These are phyloP conservation scores for Erythrobasidium hasegawianum DNA, from an alignment of 1,284 basidiomycete species.

Conservation along the genomic window DNA sequence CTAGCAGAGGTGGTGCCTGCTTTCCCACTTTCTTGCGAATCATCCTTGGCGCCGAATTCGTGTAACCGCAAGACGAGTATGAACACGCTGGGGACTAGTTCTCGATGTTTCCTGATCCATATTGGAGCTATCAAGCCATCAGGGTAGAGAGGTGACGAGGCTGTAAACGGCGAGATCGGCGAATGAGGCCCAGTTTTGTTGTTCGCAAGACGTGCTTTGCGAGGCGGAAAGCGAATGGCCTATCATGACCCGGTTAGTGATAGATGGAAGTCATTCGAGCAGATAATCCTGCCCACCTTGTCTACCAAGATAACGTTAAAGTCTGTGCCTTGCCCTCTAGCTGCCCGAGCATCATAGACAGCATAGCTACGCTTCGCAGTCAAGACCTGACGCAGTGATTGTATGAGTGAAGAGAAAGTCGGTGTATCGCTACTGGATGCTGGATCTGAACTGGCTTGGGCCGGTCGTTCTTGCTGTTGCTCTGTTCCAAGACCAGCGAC, in stretches of 20 bases:
- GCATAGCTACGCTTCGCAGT: slow-evolving; percentile 56
- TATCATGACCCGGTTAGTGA: slow-evolving; percentile 42
- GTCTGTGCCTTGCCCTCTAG: slow-evolving; percentile 53
- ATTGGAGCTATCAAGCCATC: slow-evolving; percentile 94
- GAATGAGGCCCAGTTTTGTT: slow-evolving; percentile 58
- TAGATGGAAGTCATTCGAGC: slow-evolving; percentile 7
- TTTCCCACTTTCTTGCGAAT: slow-evolving; percentile 50
- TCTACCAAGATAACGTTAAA: slow-evolving; percentile 80
- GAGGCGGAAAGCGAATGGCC: slow-evolving; percentile 75
- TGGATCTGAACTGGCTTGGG: slow-evolving; percentile 9
- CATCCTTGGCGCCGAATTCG: slow-evolving; percentile 54
- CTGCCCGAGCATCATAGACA: slow-evolving; percentile 50
- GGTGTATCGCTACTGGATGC: slow-evolving; percentile 34
- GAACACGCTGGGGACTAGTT: slow-evolving; percentile 85
- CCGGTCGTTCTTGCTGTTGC: slow-evolving; percentile 37
- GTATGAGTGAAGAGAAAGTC: slow-evolving; percentile 56
- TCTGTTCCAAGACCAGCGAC: slow-evolving; percentile 69
- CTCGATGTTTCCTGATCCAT: slow-evolving; percentile 92
- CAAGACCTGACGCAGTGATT: slow-evolving; percentile 58
- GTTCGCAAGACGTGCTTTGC: slow-evolving; percentile 61
- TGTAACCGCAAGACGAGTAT: slow-evolving; percentile 80
- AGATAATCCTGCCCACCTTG: slow-evolving; percentile 54
- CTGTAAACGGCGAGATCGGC: slow-evolving; percentile 81
- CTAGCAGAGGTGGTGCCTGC: background rate
- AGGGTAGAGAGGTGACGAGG: slow-evolving; percentile 80